Base-by-base conservation (phyloP, 2,329 filamentous ascomycete genomes). In the Penicillium palitans region DNA sequence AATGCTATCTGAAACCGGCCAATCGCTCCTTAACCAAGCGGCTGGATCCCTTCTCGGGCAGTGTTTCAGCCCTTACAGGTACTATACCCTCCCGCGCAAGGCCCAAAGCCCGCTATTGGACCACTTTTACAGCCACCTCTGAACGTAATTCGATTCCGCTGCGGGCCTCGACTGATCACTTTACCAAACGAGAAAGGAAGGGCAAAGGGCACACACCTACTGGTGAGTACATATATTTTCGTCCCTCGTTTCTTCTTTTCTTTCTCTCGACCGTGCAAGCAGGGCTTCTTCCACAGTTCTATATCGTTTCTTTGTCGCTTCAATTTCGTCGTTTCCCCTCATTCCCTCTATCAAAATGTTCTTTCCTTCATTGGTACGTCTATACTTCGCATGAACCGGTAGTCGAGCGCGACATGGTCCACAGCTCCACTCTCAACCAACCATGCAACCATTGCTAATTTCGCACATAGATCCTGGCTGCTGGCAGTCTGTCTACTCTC, bases 401-500 rank as follows among this genome's bases (percentile, higher is more conserved):
- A 33, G 42, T 35, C 24, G 25, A 47, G 29, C 15, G n/a, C 24
- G 24, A 15, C 45, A 24, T 48, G 44, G 42, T 41, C 50, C 42
- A 54, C 42, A 48, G 33, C 35, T 37, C 55, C 44, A 48, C 55
- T 12, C 31, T 6, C 35, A 25, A 15, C 35, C 41, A 57, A 54
- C 37, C 37, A 37, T 48, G 4, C 19, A 48, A 31, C 42, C 44
- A 31, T 54, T 1, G 44, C 58, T 60, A 44, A 60, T 45, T 13
- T 37, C 9, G 15, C 19, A 10, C 7, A 19, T 40, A 67, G 65
- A 57, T 70, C 54, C 48, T 70, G 64, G 68, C 68, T 70, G 68
- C 68, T 66, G 68, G 68, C 68, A 70, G 68, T 64, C 67, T 70
- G 55, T 54, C 67, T 64, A 63, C 65, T 57, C 58, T 69, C 61